Evolutionary conservation across 2,329 filamentous ascomycete genomes (phyloP).

Genomic region (Penicillium hordei): DNA sequence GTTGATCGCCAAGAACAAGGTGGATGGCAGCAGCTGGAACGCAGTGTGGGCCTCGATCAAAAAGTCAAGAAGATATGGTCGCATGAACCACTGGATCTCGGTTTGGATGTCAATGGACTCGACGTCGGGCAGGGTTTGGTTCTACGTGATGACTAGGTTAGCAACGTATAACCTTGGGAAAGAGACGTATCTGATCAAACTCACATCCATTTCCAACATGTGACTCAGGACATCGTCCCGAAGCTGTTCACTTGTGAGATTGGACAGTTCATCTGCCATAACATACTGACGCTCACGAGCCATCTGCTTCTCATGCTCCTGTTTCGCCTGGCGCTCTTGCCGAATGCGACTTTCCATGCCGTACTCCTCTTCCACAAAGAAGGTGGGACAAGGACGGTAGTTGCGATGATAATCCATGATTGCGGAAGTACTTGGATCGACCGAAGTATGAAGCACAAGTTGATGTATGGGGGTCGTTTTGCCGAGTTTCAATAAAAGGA

Average conservation of each 20-base stretch:
- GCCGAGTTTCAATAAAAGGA: constrained; percentile 40
- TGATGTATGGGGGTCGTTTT: constrained; percentile 16
- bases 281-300: constrained; percentile 81
- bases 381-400: constrained; percentile 67
- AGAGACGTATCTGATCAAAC: constrained; percentile 20
- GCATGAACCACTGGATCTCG: constrained; percentile 99
- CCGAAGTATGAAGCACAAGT: constrained; percentile 1
- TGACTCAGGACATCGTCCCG: constrained; percentile 91
- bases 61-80: constrained; percentile 96
- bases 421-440: constrained; percentile 28
- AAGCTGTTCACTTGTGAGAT: constrained; percentile 82
- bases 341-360: constrained; percentile 55
- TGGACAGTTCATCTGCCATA: constrained; percentile 85
- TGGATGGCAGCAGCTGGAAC: constrained; percentile 90
- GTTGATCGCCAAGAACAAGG: constrained; percentile 93
- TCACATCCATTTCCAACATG: constrained; percentile 88
- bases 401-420: constrained; percentile 57
- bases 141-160: constrained; percentile 46
- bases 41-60: constrained; percentile 94
- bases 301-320: constrained; percentile 74
- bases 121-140: constrained; percentile 89
- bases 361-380: constrained; percentile 64
- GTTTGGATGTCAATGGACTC: constrained; percentile 98
- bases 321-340: constrained; percentile 51
- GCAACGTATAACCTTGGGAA: neutral